Evolutionary conservation across 306 rosid species (phyloP), one percentile per base, ranked within the genome.

Genomic region (Fragaria nilgerrensis): DNA sequence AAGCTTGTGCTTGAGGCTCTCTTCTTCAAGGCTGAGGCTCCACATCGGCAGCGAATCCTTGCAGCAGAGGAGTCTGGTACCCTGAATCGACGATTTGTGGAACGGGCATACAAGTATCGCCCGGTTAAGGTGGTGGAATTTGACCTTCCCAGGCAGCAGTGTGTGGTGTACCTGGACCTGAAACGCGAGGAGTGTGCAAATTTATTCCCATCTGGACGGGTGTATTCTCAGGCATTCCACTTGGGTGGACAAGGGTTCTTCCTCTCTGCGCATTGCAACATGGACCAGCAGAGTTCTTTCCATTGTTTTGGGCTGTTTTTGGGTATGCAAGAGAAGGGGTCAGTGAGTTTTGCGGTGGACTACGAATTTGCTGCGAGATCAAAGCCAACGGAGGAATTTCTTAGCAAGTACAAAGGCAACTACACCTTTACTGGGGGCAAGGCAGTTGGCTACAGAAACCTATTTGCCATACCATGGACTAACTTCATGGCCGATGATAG

Each of bases 321-420:
- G 67, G 99, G 99, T 81, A 96, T 96, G 99, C 99, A 96, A 85
- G 98, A 96, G 77, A 96, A 88, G 77, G 98, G 99, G 14, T 96
- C 99, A 0, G 94, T 92, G 15, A 88, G 94, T 79, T 93, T 96
- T 78, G 90, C 99, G 0, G 97, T 96, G 59, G 98, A 96, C 84
- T 96, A 96, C 48, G 99, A 96, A 84, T 96, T 96, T 79, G 92
- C 98, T 0, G 99, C 98, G 0, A 86, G 98, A 83, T 88, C 93
- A 44, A 91, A 89, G 82, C 94, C 97, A 48, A 76, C 87, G 0
- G 97, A 91, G 76, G 99, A 92, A 59, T 96, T 92, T 73, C 82
- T 85, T 1, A 91, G 98, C 88, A 96, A 96, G 79, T 96, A 96
- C 93, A 96, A 91, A 81, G 99, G 99, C 50, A 96, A 93, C 74